Conservation (phyloP, 75 land plant genomes). For the Picea glauca region DNA sequence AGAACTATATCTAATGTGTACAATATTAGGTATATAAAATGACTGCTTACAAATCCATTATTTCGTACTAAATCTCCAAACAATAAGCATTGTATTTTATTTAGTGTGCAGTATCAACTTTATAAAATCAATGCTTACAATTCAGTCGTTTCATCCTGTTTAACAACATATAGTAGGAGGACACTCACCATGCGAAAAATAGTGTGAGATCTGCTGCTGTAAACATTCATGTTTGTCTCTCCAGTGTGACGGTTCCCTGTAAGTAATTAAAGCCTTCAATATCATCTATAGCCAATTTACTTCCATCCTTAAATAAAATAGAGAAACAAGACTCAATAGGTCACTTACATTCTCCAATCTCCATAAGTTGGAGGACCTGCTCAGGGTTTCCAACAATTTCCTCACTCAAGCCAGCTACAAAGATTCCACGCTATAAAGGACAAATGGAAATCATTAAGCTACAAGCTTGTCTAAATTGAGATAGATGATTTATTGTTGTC, state of each 20-base stretch:
- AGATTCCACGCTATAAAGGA: slow-evolving; percentile 78
- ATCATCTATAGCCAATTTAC: background rate
- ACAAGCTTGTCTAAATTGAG: background rate
- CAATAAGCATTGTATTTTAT: background rate
- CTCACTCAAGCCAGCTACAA: slow-evolving; percentile 97
- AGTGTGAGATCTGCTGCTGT: slow-evolving; percentile 98
- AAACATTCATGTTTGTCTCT: slow-evolving; percentile 96
- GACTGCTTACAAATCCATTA: no score
- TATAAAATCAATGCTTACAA: background rate
- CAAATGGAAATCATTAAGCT: background rate
- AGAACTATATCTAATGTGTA: background rate
- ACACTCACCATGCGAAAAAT: slow-evolving; percentile 92
- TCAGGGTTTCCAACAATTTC: slow-evolving; percentile 92
- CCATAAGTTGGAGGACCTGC: slow-evolving; percentile 88
- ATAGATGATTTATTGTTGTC: slow-evolving; percentile 56
- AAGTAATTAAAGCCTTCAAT: background rate
- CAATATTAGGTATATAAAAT: background rate
- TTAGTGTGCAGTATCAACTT: background rate
- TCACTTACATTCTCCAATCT: slow-evolving; percentile 95
- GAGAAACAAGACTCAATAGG: slow-evolving; percentile 17
- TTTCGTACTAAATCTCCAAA: no score
- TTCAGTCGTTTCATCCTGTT: background rate
- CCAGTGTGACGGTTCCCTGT: slow-evolving; percentile 98
- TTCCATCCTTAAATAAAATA: slow-evolving; percentile 1
- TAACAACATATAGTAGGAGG: background rate